Conservation (phyloP, 2,329 filamentous ascomycete genomes). For the Trichoderma pleuroti region DNA sequence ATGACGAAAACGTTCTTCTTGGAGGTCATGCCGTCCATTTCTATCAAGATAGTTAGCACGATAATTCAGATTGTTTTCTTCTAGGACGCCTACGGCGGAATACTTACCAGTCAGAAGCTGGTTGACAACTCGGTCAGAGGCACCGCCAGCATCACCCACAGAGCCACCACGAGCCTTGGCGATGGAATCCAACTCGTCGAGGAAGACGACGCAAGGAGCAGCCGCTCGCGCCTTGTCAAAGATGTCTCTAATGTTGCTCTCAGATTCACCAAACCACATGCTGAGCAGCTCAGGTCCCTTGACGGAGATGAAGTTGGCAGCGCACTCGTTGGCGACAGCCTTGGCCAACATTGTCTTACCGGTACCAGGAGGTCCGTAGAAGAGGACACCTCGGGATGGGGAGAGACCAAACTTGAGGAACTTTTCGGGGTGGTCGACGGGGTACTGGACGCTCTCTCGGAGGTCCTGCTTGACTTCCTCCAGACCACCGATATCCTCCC, state of each 20-base stretch:
- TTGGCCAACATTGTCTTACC: conserved; percentile 99
- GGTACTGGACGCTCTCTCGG: conserved; percentile 98
- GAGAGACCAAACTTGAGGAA: conserved; percentile 99
- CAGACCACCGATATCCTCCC: conserved; percentile 99
- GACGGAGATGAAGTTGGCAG: conserved; percentile 99
- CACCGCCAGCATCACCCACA: conserved; percentile 91
- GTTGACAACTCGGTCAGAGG: conserved; percentile 99
- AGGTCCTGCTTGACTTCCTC: conserved; percentile 99
- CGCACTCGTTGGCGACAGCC: conserved; percentile 98
- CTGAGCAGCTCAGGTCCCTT: conserved; percentile 97
- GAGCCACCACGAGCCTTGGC: conserved; percentile 99
- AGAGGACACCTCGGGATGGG: conserved; percentile 94
- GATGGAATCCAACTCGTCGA: conserved; percentile 97
- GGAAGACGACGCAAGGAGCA: conserved; percentile 96
- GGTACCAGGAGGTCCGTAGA: conserved; percentile 98
- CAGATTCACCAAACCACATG: conserved; percentile 99
- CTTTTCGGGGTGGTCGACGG: conserved; percentile 98
- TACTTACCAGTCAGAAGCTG: conserved; percentile 89
- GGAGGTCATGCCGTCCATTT: conserved; percentile 99
- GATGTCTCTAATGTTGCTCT: conserved; percentile 99
- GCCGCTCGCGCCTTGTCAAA: conserved; percentile 99
- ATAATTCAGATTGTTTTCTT: neutral
- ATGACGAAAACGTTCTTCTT: conserved; percentile 99
- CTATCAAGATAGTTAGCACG: conserved; percentile 48
- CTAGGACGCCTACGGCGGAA: neutral